Percentiles rank a stretch among this genome's conserved stretches.
Conservation (phyloP, 202 grass and related monocot genomes). For the Zizania palustris region DNA sequence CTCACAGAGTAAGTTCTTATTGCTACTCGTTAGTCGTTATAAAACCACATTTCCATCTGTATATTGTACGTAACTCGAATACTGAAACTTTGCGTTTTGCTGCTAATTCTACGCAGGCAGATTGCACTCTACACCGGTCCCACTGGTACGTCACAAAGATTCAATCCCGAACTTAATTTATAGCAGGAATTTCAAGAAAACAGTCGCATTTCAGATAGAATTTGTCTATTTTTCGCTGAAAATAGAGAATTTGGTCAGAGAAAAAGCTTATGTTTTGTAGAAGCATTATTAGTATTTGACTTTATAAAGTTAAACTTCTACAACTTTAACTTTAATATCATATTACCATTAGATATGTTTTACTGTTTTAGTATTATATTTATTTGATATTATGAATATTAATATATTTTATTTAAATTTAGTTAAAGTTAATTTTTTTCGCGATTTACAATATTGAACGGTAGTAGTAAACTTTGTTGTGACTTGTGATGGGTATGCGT, state of each 20-base stretch:
- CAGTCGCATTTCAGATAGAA: too few relatives aligned
- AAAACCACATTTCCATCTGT: background rate
- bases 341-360: too few relatives aligned
- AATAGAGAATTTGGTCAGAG: too few relatives aligned
- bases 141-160: constrained; percentile 46
- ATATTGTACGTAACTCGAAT: background rate
- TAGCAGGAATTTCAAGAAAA: too few relatives aligned
- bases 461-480: too few relatives aligned
- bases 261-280: too few relatives aligned
- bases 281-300: too few relatives aligned
- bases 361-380: too few relatives aligned
- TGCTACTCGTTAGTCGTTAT: background rate
- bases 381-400: too few relatives aligned
- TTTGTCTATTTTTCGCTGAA: too few relatives aligned
- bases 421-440: background rate
- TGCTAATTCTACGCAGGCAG: constrained; percentile 51
- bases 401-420: background rate
- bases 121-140: constrained; percentile 84
- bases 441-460: too few relatives aligned
- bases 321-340: background rate
- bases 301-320: too few relatives aligned
- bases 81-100: background rate
- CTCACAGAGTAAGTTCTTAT: constrained; percentile 71
- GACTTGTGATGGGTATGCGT: background rate
- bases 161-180: background rate